Conservation (phyloP, 495 filamentous ascomycete genomes). For the Aspergillus leporis region DNA sequence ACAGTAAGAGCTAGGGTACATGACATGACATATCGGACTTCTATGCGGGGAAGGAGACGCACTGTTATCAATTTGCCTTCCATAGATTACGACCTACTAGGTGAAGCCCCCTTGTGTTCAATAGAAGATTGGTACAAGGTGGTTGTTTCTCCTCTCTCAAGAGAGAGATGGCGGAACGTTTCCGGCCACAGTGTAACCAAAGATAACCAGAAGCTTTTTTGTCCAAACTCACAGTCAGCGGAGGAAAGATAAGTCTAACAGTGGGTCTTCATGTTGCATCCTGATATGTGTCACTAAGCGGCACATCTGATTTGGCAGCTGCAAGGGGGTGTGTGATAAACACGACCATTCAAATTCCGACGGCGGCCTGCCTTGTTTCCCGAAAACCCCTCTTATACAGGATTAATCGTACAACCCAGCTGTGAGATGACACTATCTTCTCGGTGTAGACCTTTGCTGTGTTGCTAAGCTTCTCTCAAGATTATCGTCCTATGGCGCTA, state of each 20-base stretch:
- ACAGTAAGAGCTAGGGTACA: no score
- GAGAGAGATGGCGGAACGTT: not conserved
- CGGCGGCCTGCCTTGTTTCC: not conserved
- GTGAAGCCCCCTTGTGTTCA: no score
- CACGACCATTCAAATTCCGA: not conserved
- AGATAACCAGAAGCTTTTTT: no score
- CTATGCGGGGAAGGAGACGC: no score
- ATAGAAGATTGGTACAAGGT: not conserved
- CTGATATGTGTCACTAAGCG: not conserved
- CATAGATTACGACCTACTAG: not conserved
- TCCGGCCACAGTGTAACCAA: not conserved
- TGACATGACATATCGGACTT: no score
- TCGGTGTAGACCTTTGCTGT: not conserved
- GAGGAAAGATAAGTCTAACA: not conserved
- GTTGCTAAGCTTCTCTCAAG: not conserved
- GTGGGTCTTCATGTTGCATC: not conserved
- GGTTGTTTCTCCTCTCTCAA: not conserved
- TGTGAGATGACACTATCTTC: not conserved
- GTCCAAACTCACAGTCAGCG: not conserved
- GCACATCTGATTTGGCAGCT: not conserved
- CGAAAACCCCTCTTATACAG: not conserved
- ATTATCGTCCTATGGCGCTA: slow-evolving; percentile 28
- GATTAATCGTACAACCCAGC: not conserved
- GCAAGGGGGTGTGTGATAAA: not conserved
- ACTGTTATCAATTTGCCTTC: not conserved